Evolutionary conservation across 495 filamentous ascomycete species (phyloP).

Genomic region (Jackrogersella minutella): DNA sequence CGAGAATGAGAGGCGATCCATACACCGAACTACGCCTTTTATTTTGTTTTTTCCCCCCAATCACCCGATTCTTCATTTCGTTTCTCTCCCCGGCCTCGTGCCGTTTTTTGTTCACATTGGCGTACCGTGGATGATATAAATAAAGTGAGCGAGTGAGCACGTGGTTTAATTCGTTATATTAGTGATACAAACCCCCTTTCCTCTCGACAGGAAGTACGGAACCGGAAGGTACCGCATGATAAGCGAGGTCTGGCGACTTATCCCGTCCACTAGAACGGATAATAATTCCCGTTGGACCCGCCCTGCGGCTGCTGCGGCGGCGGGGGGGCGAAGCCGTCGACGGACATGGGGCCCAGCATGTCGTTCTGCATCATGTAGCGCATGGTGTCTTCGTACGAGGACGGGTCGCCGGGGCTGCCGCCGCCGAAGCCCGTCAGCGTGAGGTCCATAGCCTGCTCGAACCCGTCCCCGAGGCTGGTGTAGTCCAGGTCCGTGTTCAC

Average conservation of each 20-base stretch:
- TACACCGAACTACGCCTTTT: too few relatives aligned
- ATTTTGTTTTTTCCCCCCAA: too few relatives aligned
- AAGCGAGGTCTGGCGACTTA: background rate
- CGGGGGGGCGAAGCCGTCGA: constrained; percentile 16
- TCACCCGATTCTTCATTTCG: too few relatives aligned
- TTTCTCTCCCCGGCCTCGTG: too few relatives aligned
- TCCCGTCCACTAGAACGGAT: background rate
- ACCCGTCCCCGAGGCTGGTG: constrained; percentile 50
- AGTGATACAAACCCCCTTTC: background rate
- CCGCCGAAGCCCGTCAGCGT: constrained; percentile 53
- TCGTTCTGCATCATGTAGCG: constrained; percentile 46
- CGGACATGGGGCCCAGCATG: constrained; percentile 28
- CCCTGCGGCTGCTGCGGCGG: constrained; percentile 2
- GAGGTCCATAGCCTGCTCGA: constrained; percentile 61
- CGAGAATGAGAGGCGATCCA: too few relatives aligned
- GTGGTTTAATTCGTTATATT: background rate
- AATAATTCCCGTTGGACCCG: constrained; percentile 11
- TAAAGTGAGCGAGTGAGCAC: background rate
- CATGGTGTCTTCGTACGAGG: constrained; percentile 44
- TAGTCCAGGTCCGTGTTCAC: constrained; percentile 49
- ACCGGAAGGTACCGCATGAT: background rate
- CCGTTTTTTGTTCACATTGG: too few relatives aligned
- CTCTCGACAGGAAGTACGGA: background rate
- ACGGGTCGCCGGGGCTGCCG: constrained; percentile 36
- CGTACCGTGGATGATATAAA: too few relatives aligned